Evolutionary conservation across 495 filamentous ascomycete species (phyloP).

Genomic region (Penicillium parvum): DNA sequence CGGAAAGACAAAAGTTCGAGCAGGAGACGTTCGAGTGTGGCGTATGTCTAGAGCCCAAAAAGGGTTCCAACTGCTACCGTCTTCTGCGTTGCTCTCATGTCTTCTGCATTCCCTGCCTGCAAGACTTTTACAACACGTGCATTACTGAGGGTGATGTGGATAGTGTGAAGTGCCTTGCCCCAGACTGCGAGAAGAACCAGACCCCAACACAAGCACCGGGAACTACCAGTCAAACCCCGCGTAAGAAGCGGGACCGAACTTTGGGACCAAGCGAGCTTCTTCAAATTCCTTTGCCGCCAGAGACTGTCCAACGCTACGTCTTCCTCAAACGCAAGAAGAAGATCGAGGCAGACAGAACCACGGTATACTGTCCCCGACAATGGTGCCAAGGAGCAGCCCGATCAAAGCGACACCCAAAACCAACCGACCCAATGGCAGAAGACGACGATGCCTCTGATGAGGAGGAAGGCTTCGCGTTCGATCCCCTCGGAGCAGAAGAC

Average conservation of each 20-base stretch:
- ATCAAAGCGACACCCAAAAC: constrained; percentile 74
- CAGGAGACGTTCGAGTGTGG: constrained; percentile 85
- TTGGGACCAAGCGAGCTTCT: constrained; percentile 84
- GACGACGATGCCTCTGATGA: constrained; percentile 47
- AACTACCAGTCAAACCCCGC: constrained; percentile 20
- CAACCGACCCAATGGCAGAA: constrained; percentile 45
- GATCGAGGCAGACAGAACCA: constrained; percentile 84
- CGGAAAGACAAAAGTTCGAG: constrained; percentile 69
- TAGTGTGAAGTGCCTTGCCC: constrained; percentile 69
- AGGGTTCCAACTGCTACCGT: constrained; percentile 73
- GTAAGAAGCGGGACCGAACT: constrained; percentile 53
- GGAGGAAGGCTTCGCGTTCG: constrained; percentile 28
- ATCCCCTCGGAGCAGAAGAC: constrained; percentile 32
- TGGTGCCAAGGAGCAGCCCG: constrained; percentile 94
- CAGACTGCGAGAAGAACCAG: constrained; percentile 65
- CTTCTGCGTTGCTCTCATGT: constrained; percentile 81
- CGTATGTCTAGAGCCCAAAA: constrained; percentile 90
- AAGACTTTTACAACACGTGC: constrained; percentile 82
- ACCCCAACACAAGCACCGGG: constrained; percentile 16
- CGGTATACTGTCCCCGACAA: constrained; percentile 86
- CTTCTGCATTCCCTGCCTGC: constrained; percentile 79
- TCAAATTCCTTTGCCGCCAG: constrained; percentile 72
- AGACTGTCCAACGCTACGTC: constrained; percentile 78
- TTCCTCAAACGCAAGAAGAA: constrained; percentile 86
- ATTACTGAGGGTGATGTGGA: constrained; percentile 81